phyloP scores from a whole-genome alignment of 2,329 filamentous ascomycete species.

The Aaosphaeria arxii region DNA sequence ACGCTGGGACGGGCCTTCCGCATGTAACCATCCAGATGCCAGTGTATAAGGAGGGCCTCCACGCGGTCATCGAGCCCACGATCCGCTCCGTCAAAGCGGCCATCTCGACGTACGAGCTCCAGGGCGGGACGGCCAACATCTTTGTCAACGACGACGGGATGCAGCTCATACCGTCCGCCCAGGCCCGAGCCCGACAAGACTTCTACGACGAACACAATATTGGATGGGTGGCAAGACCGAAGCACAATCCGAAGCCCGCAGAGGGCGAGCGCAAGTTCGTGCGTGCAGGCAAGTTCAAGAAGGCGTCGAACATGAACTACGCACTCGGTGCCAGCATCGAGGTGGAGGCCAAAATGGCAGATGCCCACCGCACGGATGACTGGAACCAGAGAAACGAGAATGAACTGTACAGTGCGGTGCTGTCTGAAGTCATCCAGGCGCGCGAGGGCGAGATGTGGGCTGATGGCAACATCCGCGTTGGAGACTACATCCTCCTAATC shows the following conservation, averaged over 20 bases:
- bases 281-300: constrained; percentile 37
- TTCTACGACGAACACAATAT: constrained; percentile 52
- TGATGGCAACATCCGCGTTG: constrained; percentile 80
- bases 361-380: constrained; percentile 14
- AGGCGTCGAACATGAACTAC: constrained; percentile 73
- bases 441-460: constrained; percentile 69
- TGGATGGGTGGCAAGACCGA: constrained; percentile 49
- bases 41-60: constrained; percentile 81
- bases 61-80: constrained; percentile 71
- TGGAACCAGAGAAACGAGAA: constrained; percentile 35
- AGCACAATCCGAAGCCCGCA: constrained; percentile 32
- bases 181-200: constrained; percentile 44
- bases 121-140: constrained; percentile 65
- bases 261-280: constrained; percentile 16
- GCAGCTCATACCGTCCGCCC: constrained; percentile 54
- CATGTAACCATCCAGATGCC: constrained; percentile 78
- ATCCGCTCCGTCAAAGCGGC: constrained; percentile 73
- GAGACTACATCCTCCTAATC: constrained; percentile 76
- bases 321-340: constrained; percentile 60
- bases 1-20: constrained; percentile 57
- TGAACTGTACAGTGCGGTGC: constrained; percentile 24
- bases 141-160: constrained; percentile 69
- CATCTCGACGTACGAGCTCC: constrained; percentile 50
- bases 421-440: constrained; percentile 64
- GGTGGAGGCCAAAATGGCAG: constrained; percentile 58